These are phyloP conservation scores for Fistulinella cinereoalba DNA, from an alignment of 1,284 basidiomycete species.

Conservation along the genomic window DNA sequence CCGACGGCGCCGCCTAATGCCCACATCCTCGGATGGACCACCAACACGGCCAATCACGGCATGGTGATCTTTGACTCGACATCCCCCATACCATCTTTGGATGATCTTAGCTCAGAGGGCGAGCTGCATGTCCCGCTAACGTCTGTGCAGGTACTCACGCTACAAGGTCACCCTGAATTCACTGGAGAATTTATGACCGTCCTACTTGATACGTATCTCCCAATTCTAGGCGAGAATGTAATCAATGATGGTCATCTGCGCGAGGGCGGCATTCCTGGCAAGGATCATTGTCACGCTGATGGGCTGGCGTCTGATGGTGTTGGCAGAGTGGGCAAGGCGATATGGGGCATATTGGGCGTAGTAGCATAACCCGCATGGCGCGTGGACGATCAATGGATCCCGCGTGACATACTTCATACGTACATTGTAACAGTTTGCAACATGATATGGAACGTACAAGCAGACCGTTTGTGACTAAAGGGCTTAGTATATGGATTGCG, in stretches of 20 bases:
- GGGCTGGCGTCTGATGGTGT: slow-evolving; percentile 60
- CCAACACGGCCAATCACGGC: slow-evolving; percentile 62
- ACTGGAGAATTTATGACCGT: slow-evolving; percentile 55
- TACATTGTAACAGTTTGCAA: too few relatives aligned
- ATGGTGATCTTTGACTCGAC: slow-evolving; percentile 51
- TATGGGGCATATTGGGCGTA: slow-evolving; percentile 62
- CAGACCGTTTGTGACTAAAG: too few relatives aligned
- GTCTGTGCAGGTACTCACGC: slow-evolving; percentile 62
- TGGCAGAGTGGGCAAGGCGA: slow-evolving; percentile 49
- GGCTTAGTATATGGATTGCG: too few relatives aligned
- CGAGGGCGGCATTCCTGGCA: slow-evolving; percentile 15
- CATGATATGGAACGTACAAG: too few relatives aligned
- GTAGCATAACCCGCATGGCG: too few relatives aligned
- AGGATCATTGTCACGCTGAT: slow-evolving; percentile 21
- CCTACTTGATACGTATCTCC: slow-evolving; percentile 53
- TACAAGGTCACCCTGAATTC: slow-evolving; percentile 85
- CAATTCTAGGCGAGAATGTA: slow-evolving; percentile 46
- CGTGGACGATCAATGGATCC: too few relatives aligned
- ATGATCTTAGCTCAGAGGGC: not conserved
- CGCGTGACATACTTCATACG: too few relatives aligned
- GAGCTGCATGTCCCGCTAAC: slow-evolving; percentile 15
- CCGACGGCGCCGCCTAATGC: slow-evolving; percentile 50
- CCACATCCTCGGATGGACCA: slow-evolving; percentile 63
- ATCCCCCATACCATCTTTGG: slow-evolving; percentile 2
- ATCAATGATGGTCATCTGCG: slow-evolving; percentile 39